Evolutionary conservation across 2,329 filamentous ascomycete species (phyloP).

Genomic region (Paraphaeosphaeria minitans): DNA sequence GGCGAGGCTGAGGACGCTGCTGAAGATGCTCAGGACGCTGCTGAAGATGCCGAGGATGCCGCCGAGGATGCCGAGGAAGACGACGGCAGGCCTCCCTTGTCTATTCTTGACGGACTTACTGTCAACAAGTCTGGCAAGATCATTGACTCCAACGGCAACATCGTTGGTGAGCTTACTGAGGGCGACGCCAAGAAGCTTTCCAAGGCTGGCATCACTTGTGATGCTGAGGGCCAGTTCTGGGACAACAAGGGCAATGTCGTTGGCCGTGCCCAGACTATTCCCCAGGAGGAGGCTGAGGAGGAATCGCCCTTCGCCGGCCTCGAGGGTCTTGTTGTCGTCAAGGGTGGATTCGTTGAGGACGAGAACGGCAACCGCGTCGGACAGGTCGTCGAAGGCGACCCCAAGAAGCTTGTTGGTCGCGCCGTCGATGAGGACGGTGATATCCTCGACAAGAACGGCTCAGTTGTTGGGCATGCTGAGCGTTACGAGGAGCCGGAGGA

Average conservation of each 20-base stretch:
- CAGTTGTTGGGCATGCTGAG: conserved; percentile 58
- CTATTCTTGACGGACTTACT: conserved; percentile 55
- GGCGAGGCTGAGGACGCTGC: conserved; percentile 36
- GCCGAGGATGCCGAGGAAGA: conserved; percentile 31
- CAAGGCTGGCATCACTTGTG: conserved; percentile 52
- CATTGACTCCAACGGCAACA: conserved; percentile 52
- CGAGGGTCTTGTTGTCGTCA: conserved; percentile 56
- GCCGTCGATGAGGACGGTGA: conserved; percentile 59
- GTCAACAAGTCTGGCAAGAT: conserved; percentile 59
- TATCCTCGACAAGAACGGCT: conserved; percentile 60
- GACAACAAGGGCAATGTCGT: conserved; percentile 60
- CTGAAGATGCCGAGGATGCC: conserved; percentile 41
- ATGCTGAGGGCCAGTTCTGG: conserved; percentile 58
- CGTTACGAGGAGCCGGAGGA: conserved; percentile 69
- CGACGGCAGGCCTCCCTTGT: conserved; percentile 52
- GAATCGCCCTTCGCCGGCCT: conserved; percentile 57
- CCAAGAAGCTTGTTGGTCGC: conserved; percentile 58
- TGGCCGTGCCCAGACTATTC: conserved; percentile 55
- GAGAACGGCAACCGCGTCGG: conserved; percentile 58
- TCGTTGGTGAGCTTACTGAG: conserved; percentile 57
- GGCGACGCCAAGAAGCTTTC: conserved; percentile 60
- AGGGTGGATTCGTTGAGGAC: conserved; percentile 56
- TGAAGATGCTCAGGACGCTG: conserved; percentile 36
- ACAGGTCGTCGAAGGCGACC: conserved; percentile 55
- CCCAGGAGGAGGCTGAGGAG: conserved; percentile 54